phyloP scores from a whole-genome alignment of 495 filamentous ascomycete genomes.

The Endocarpon pusillum region DNA sequence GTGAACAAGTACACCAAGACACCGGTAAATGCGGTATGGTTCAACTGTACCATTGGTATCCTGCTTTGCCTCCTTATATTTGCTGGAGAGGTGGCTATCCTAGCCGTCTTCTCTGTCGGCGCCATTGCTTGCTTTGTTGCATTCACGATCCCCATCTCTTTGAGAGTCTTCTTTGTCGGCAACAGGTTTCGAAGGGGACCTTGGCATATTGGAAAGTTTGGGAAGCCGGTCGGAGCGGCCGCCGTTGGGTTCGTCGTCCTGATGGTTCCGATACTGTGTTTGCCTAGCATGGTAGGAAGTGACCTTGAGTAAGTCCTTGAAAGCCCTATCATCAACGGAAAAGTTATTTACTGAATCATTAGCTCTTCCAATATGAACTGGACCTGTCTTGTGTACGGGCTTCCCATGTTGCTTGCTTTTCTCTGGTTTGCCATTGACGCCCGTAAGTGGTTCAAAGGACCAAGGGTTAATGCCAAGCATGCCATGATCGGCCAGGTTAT shows the following conservation, averaged over 20 bases:
- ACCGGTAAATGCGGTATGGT: constrained; percentile 64
- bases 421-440: constrained; percentile 61
- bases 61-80: constrained; percentile 52
- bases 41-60: constrained; percentile 49
- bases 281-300: constrained; percentile 40
- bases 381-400: constrained; percentile 63
- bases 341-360: background rate
- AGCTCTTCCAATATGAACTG: no score
- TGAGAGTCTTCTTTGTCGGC: constrained; percentile 57
- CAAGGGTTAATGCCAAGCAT: constrained; percentile 40
- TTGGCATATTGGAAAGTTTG: constrained; percentile 54
- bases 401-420: constrained; percentile 40
- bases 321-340: no score
- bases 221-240: constrained; percentile 40
- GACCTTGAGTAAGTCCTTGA: constrained; percentile 36
- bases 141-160: constrained; percentile 59
- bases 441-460: constrained; percentile 60
- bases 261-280: constrained; percentile 61
- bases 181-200: constrained; percentile 52
- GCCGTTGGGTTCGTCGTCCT: constrained; percentile 47
- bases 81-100: constrained; percentile 46
- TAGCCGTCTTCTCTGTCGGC: constrained; percentile 61
- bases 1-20: constrained; percentile 50
- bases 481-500: no score
- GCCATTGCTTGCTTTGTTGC: constrained; percentile 60